Conservation (phyloP, 768 basidiomycete genomes). For the Trametes elegans region DNA sequence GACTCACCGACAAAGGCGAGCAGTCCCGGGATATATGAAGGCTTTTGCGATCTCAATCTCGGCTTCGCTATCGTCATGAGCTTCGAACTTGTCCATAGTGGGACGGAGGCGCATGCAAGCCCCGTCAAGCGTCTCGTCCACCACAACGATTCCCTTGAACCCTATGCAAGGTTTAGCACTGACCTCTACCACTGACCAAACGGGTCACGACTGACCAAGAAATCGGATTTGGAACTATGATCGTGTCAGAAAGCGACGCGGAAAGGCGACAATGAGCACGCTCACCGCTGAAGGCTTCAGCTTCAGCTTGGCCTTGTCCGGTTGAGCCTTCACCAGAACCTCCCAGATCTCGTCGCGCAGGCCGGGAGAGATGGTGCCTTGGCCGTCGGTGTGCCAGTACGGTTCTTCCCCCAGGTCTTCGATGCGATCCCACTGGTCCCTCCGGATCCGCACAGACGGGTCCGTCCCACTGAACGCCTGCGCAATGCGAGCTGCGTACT, state of each 20-base stretch:
- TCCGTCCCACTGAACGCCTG: slow-evolving; percentile 85
- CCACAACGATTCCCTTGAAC: slow-evolving; percentile 76
- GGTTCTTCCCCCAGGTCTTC: slow-evolving; percentile 45
- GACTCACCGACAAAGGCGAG: slow-evolving; percentile 74
- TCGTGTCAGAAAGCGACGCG: background rate
- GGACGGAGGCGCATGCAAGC: slow-evolving; percentile 65
- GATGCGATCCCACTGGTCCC: slow-evolving; percentile 55
- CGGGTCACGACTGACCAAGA: slow-evolving; percentile 53
- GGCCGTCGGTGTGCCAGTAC: slow-evolving; percentile 68
- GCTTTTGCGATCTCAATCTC: slow-evolving; percentile 72
- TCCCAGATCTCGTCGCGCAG: slow-evolving; percentile 60
- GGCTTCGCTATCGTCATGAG: slow-evolving; percentile 40
- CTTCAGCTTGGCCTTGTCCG: slow-evolving; percentile 29
- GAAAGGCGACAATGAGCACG: slow-evolving; percentile 10
- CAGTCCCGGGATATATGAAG: slow-evolving; percentile 55
- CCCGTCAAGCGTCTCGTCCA: slow-evolving; percentile 55
- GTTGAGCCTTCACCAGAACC: slow-evolving; percentile 43
- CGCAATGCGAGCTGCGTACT: slow-evolving; percentile 77
- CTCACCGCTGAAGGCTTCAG: slow-evolving; percentile 62
- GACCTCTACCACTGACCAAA: too few species aligned
- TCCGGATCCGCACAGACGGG: slow-evolving; percentile 55
- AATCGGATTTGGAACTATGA: slow-evolving; percentile 75
- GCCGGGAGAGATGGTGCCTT: slow-evolving; percentile 68
- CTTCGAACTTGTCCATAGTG: slow-evolving; percentile 75
- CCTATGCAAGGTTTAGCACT: too few species aligned